Conservation (phyloP, 176 grass and related monocot species). For the Oryza nivara region DNA sequence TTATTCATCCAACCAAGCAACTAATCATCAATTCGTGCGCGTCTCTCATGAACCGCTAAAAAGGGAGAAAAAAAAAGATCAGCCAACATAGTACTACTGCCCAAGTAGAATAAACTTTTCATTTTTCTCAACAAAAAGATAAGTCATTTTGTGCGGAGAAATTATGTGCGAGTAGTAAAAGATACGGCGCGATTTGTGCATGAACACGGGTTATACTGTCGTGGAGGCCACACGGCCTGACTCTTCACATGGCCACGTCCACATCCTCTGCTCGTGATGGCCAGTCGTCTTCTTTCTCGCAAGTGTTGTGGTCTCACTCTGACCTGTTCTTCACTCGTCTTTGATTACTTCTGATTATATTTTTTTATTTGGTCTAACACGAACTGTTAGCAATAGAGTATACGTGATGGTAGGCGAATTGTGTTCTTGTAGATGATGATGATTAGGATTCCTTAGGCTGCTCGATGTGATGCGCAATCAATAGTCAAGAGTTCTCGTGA, state of each 20-base stretch:
- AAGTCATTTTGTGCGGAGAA: not conserved
- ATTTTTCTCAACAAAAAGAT: not conserved
- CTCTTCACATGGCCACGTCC: not conserved
- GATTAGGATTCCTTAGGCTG: not conserved
- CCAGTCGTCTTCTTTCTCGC: slow-evolving; percentile 32
- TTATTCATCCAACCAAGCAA: not conserved
- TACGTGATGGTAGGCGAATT: slow-evolving; percentile 29
- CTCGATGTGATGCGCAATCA: slow-evolving; percentile 20
- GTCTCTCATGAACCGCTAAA: too few relatives aligned
- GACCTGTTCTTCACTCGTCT: not conserved
- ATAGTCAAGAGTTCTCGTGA: slow-evolving; percentile 7
- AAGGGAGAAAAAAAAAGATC: not conserved
- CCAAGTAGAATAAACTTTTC: not conserved
- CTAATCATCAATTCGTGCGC: too few relatives aligned
- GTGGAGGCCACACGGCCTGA: slow-evolving; percentile 42
- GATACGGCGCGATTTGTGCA: not conserved
- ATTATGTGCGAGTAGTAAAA: not conserved
- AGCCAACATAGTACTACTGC: not conserved
- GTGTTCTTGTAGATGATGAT: slow-evolving; percentile 9
- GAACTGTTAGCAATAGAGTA: not conserved
- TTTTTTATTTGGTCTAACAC: not conserved
- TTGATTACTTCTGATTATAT: not conserved
- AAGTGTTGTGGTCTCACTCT: not conserved
- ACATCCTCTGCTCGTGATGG: slow-evolving; percentile 4
- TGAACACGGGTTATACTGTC: slow-evolving; percentile 43